phyloP scores from a whole-genome alignment of 495 filamentous ascomycete genomes.

The Penicillium salamii region DNA sequence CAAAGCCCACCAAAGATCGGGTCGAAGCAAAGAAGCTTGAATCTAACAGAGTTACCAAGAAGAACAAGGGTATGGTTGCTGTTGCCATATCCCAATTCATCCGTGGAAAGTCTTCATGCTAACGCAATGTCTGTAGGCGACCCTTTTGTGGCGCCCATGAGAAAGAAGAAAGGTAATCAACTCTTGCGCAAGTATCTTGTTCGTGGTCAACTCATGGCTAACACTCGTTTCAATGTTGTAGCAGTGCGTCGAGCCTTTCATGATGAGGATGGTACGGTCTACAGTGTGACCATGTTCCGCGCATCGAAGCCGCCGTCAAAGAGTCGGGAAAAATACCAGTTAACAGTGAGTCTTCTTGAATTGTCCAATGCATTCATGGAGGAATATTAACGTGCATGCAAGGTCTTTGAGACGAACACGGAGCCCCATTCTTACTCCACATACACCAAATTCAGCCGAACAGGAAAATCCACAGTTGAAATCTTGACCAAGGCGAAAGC shows the following conservation, averaged over 20 bases:
- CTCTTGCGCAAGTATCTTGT: no score
- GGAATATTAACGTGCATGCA: conserved; percentile 2
- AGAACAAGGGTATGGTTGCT: conserved; percentile 1
- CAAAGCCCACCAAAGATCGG: conserved; percentile 27
- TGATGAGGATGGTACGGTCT: conserved; percentile 10
- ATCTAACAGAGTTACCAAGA: conserved; percentile 12
- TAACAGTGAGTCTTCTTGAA: conserved; percentile 24
- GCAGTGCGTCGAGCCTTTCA: conserved; percentile 26
- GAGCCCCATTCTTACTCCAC: conserved; percentile 46
- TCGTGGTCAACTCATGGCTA: no score
- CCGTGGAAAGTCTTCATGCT: not conserved
- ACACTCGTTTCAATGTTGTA: not conserved
- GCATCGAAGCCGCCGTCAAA: not conserved
- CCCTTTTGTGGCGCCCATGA: not conserved
- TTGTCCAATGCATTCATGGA: not conserved
- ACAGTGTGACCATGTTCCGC: conserved; percentile 20
- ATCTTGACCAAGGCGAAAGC: conserved; percentile 32
- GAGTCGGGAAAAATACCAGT: conserved; percentile 9
- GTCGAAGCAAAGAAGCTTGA: conserved; percentile 15
- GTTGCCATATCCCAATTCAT: not conserved
- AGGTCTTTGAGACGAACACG: conserved; percentile 54
- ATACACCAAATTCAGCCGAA: conserved; percentile 33
- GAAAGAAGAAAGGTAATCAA: conserved; percentile 1
- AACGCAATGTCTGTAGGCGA: not conserved
- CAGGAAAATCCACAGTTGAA: conserved; percentile 21